Conservation (phyloP, 805 yeast genomes). For the Teunomyces aglyptinius region DNA sequence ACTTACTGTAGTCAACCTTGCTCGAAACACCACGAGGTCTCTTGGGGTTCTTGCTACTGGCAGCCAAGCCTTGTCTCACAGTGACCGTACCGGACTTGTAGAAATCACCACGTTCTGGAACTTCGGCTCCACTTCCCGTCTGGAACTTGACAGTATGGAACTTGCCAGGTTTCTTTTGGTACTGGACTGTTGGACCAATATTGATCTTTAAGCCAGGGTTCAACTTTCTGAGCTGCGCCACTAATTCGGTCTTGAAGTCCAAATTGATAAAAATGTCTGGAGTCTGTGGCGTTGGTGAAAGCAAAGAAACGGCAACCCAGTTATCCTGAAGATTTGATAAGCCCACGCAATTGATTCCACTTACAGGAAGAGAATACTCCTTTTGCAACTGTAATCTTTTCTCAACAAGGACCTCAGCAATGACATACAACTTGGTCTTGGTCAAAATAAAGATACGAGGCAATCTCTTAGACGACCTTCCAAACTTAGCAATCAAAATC, state of each 20-base stretch:
- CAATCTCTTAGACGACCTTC: constrained; percentile 81
- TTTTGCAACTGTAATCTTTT: constrained; percentile 51
- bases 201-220: constrained; percentile 58
- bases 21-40: constrained; percentile 62
- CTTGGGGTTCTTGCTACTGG: constrained; percentile 64
- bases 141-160: constrained; percentile 74
- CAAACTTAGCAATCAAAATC: constrained; percentile 78
- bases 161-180: constrained; percentile 88
- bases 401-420: constrained; percentile 71
- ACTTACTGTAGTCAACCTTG: constrained; percentile 42
- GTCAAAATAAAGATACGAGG: constrained; percentile 75
- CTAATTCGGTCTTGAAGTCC: constrained; percentile 84
- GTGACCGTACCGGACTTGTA: constrained; percentile 88
- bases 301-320: constrained; percentile 75
- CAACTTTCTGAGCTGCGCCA: constrained; percentile 66
- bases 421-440: constrained; percentile 55
- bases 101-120: constrained; percentile 64
- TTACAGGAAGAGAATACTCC: constrained; percentile 64
- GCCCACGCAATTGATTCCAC: constrained; percentile 58
- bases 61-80: constrained; percentile 77
- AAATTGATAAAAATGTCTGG: constrained; percentile 83
- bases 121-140: constrained; percentile 48
- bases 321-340: constrained; percentile 82
- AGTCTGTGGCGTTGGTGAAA: constrained; percentile 43
- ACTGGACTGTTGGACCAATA: constrained; percentile 70